Evolutionary conservation across 23 red algal species (phyloP), one percentile per base, ranked within the genome.

Genomic region (Gracilaria vermiculophylla): DNA sequence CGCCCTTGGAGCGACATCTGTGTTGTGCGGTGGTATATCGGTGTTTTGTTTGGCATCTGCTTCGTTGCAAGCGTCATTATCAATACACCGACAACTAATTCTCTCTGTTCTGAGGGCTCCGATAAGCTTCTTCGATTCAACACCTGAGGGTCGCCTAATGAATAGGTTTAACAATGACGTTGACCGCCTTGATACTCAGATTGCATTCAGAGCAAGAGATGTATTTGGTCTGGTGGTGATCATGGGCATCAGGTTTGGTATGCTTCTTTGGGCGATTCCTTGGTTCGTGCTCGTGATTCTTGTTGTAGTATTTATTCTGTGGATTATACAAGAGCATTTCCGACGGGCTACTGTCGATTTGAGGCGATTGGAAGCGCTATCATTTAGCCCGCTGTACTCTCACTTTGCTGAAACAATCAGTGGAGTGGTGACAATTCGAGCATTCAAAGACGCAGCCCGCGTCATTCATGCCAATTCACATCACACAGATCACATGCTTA

Each of bases 381-480:
- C 89, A 70, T 71, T 74, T 27, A 85, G 79, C 12, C 97, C 92
- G 25, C 84, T 98, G 19, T 95, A 94, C 43, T 81, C 89, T 37
- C 92, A 98, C 49, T 98, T 98, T 64, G 72, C 56, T 44, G 97
- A 98, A 40, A 92, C 89, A 27, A 52, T 95, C 33, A 69, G 53
- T 49, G 97, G 97, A 37, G 69, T 95, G 21, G 61, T 48, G 14
- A 95, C 97, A 0, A 92, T 98, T 28, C 78, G 97, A 25, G 97
- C 97, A 43, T 94, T 78, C 62, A 84, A 76, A 49, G 73, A 53
- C 60, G n/a, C 62, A 45, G 16, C 53, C 9, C 51, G 76, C 7
- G 65, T 77, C 35, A 58, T 56, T 51, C 48, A 80, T 15, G 44
- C 57, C 67, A 72, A 64, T 54, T 40, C 77, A 34, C 32, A 50